A percentile compares a stretch with the other conserved stretches of the same genome.
phyloP scores from a whole-genome alignment of 306 rosid species.

The Corylus avellana region DNA sequence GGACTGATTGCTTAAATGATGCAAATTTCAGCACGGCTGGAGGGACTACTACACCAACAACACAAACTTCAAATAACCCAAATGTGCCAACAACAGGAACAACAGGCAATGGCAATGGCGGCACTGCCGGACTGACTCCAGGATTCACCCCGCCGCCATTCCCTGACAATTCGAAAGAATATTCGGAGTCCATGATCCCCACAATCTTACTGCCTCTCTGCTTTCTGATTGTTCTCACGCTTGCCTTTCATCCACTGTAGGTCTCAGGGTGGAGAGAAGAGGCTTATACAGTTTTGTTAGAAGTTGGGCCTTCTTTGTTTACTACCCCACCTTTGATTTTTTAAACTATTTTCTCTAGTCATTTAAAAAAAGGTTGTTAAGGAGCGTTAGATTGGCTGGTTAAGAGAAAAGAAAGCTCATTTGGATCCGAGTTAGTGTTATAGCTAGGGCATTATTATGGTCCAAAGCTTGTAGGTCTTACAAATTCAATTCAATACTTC shows the following conservation, averaged over 20 bases:
- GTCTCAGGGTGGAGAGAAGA: constrained; percentile 26
- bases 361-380: constrained; percentile 39
- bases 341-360: constrained; percentile 15
- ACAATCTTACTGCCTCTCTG: constrained; percentile 23
- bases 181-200: constrained; percentile 19
- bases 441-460: constrained; percentile 23
- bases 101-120: constrained; percentile 35
- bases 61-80: constrained; percentile 40
- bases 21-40: constrained; percentile 67
- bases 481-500: constrained; percentile 34
- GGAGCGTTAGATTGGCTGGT: constrained; percentile 32
- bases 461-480: constrained; percentile 34
- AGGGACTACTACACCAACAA: constrained; percentile 63
- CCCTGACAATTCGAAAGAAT: constrained; percentile 46
- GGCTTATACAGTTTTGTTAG: constrained; percentile 75
- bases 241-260: constrained; percentile 26
- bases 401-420: constrained; percentile 9
- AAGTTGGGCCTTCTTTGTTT: constrained; percentile 40
- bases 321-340: constrained; percentile 24
- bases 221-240: constrained; percentile 29
- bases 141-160: constrained; percentile 49
- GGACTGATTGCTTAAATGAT: constrained; percentile 23
- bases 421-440: constrained; percentile 37
- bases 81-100: constrained; percentile 41
- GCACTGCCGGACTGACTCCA: constrained; percentile 42